A percentile compares a stretch with the other conserved stretches of the same genome.
These are phyloP conservation scores for Davidsoniella neocaledoniae DNA, from an alignment of 2,329 filamentous ascomycete genomes.

Conservation along the genomic window DNA sequence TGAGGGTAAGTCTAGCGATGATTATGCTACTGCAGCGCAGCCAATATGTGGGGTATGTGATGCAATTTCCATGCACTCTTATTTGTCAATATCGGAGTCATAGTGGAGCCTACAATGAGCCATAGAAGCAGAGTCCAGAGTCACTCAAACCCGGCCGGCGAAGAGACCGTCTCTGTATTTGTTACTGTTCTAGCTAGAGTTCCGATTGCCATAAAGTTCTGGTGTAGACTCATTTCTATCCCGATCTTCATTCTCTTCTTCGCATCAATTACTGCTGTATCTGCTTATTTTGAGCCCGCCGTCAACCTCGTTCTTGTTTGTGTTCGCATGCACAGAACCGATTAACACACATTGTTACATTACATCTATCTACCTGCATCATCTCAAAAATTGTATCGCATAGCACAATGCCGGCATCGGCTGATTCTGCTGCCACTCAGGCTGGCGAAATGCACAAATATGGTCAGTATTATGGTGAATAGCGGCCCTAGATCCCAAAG, in stretches of 20 bases:
- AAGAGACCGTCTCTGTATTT: no score
- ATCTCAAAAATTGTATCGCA: not conserved
- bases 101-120: slow-evolving; percentile 5
- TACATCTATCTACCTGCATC: no score
- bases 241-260: no score
- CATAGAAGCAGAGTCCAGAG: not conserved
- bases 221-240: no score
- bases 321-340: not conserved
- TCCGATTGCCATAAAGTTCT: no score
- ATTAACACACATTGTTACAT: not conserved
- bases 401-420: slow-evolving; percentile 5
- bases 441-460: slow-evolving; percentile 11
- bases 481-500: not conserved
- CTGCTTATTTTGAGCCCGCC: not conserved
- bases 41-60: slow-evolving; percentile 6
- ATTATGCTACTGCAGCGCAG: not conserved
- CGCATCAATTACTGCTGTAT: no score
- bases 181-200: no score
- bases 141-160: not conserved
- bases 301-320: not conserved
- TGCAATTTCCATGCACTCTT: slow-evolving; percentile 8
- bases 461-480: slow-evolving; percentile 14
- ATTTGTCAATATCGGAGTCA: slow-evolving; percentile 8
- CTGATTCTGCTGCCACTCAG: slow-evolving; percentile 3
- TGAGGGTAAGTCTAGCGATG: no score